Evolutionary conservation across 2,329 filamentous ascomycete genomes (phyloP), one percentile per base, ranked within the genome.

Genomic region (Phialocephala subalpina): DNA sequence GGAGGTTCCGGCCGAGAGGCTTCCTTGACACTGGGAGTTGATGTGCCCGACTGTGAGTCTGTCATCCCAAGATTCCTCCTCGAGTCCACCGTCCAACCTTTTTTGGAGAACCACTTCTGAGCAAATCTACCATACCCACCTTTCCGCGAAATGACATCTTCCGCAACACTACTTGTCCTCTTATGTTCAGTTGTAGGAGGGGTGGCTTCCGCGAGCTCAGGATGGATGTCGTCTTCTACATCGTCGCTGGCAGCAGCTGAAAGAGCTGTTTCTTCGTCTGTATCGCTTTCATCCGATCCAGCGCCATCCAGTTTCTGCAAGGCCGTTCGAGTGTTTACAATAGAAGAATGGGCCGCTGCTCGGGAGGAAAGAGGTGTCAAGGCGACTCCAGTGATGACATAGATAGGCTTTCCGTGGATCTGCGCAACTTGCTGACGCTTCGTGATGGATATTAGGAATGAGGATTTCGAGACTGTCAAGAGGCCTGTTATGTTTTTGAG

Each of bases 61-160:
- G 87, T 91, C 77, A 94, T 81, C 5, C 92, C 92, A 74, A 94
- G 86, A 58, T 86, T 86, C 29, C 90, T 85, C 72, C 89, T 87
- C 70, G 89, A 89, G 67, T 92, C 90, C 67, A 89, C 82, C 60
- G 89, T 90, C 92, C 94, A 95, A 0, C 92, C 94, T 67, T 89
- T 91, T 69, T 87, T 89, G 52, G 93, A 96, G 76, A 98, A 96
- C 96, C 96, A 99, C 66, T 90, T 89, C 69, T 94, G 88, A 0
- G 95, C 93, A 77, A 98, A 97, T 42, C 92, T 86, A 4, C 94
- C 95, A 77, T 97, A 98, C 69, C 89, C 90, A 0, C 94, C 94
- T 72, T 89, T 91, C 64, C 88, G 90, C 42, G 89, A 87, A 62
- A 97, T 95, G 1, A 98, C 94, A 80, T 98, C 92, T 78, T 97